phyloP scores from a whole-genome alignment of 2,329 filamentous ascomycete species.

The Aspergillus amoenus region DNA sequence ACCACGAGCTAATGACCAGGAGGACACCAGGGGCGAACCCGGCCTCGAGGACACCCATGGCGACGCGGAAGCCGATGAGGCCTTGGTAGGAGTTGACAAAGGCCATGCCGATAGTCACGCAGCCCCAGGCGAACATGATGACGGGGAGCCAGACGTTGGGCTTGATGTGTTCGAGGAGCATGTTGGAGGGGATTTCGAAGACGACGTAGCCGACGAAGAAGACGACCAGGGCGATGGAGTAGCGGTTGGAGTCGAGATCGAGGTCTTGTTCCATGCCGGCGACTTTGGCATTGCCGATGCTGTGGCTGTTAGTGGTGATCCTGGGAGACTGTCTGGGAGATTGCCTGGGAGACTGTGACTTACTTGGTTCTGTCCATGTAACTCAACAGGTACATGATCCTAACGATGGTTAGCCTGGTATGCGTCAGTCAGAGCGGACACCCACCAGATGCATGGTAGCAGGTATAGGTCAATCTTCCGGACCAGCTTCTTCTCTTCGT shows the following conservation, averaged over 20 bases:
- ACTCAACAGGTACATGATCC: not conserved
- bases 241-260: not conserved
- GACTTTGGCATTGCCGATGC: conserved; percentile 2
- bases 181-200: conserved; percentile 1
- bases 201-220: conserved; percentile 2
- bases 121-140: conserved; percentile 3
- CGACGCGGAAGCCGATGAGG: not conserved
- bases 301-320: not conserved
- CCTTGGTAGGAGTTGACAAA: not conserved
- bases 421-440: not conserved
- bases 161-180: not conserved
- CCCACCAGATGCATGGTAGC: not conserved
- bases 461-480: conserved; percentile 2
- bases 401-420: not conserved
- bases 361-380: conserved; percentile 6
- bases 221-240: conserved; percentile 1
- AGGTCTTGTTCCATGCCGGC: conserved; percentile 3
- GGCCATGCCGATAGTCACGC: not conserved
- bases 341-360: not conserved
- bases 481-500: not conserved
- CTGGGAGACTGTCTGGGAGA: too few relatives aligned
- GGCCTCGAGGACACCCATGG: not conserved
- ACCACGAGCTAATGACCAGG: not conserved
- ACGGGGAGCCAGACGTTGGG: not conserved
- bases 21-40: not conserved